Evolutionary conservation across 192 early-diverging fungal genomes (phyloP).

Genomic region (Backusella macrospora): DNA sequence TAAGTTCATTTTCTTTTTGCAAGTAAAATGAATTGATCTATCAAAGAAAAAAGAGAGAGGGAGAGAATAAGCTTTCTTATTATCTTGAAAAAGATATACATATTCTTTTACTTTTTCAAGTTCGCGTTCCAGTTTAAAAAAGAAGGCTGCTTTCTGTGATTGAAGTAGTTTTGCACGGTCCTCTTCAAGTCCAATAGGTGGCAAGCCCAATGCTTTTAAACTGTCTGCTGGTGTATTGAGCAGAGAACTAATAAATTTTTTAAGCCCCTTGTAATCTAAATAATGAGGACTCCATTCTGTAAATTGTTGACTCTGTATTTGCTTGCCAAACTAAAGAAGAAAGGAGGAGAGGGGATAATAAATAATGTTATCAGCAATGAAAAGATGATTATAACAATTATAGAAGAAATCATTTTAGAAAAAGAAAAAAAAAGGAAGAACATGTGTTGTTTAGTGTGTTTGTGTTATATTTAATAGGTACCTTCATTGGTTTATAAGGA

Average conservation of each 20-base stretch:
- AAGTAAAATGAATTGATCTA: slow-evolving; percentile 95
- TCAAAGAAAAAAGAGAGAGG: no score
- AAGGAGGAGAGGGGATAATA: no score
- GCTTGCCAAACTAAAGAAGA: slow-evolving; percentile 90
- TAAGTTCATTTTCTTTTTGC: slow-evolving; percentile 94
- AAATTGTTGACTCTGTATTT: slow-evolving; percentile 89
- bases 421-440: neutral
- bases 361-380: no score
- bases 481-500: neutral
- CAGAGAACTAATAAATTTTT: slow-evolving; percentile 91
- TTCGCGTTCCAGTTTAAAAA: slow-evolving; percentile 97
- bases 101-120: slow-evolving; percentile 80
- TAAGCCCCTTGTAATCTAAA: slow-evolving; percentile 97
- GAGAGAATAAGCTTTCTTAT: neutral
- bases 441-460: no score
- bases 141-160: slow-evolving; percentile 94
- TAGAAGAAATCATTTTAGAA: neutral
- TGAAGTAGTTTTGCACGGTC: slow-evolving; percentile 62
- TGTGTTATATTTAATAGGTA: no score
- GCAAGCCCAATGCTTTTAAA: slow-evolving; percentile 36
- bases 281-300: slow-evolving; percentile 94
- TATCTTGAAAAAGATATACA: slow-evolving; percentile 18
- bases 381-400: no score
- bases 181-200: slow-evolving; percentile 49
- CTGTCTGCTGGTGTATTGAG: slow-evolving; percentile 42